phyloP scores from a whole-genome alignment of 2,329 filamentous ascomycete genomes.

The Penicillium italicum region DNA sequence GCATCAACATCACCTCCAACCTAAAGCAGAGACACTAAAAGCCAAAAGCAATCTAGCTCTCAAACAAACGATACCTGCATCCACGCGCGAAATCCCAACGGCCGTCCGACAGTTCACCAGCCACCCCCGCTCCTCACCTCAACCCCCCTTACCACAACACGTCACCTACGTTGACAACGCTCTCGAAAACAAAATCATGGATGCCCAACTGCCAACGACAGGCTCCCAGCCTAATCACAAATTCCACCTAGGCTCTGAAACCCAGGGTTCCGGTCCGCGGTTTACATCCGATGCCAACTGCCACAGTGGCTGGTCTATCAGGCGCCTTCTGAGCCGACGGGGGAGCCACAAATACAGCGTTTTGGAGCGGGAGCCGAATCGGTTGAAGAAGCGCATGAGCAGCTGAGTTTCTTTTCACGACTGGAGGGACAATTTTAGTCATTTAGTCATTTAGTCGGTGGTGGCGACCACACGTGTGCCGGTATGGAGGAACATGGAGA shows the following conservation, averaged over 20 bases:
- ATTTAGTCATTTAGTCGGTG: not conserved
- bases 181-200: slow-evolving; percentile 7
- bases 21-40: not conserved
- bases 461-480: not conserved
- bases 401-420: not conserved
- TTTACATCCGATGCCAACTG: not conserved
- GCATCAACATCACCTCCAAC: not conserved
- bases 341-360: slow-evolving; percentile 20
- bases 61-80: not conserved
- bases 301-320: slow-evolving; percentile 19
- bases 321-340: slow-evolving; percentile 22
- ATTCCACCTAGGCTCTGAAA: not conserved
- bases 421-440: not conserved
- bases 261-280: not conserved
- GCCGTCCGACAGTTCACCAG: not conserved
- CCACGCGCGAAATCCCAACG: not conserved
- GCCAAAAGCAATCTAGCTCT: not conserved
- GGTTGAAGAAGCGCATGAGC: slow-evolving; percentile 22
- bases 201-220: slow-evolving; percentile 21
- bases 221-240: not conserved
- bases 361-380: slow-evolving; percentile 24
- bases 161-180: not conserved
- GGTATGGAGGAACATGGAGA: not conserved
- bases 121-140: slow-evolving; percentile 8
- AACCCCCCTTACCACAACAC: not conserved